Conservation (phyloP, 148 eudicot species). For the Rheum nobile region DNA sequence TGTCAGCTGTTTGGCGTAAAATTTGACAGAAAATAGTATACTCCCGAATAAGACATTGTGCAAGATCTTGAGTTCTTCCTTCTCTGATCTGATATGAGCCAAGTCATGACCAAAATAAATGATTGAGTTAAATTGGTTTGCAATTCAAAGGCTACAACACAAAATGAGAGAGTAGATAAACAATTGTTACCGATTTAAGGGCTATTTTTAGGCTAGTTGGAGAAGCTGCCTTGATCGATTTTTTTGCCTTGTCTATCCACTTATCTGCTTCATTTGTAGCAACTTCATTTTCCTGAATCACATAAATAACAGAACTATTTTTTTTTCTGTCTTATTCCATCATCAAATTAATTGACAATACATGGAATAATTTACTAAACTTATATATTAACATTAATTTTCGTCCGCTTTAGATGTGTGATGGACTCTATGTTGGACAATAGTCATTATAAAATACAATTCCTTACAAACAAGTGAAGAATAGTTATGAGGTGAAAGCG, state of each 20-base stretch:
- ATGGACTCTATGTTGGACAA: too few species aligned
- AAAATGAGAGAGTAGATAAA: not conserved
- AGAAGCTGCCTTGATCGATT: slow-evolving; percentile 19
- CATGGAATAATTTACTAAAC: too few species aligned
- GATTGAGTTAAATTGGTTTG: too few species aligned
- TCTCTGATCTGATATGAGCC: slow-evolving; percentile 20
- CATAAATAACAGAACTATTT: too few species aligned
- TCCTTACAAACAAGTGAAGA: not conserved
- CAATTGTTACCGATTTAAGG: slow-evolving; percentile 15
- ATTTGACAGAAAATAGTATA: slow-evolving; percentile 6
- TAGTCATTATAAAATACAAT: not conserved
- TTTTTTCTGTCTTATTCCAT: too few species aligned
- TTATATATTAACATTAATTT: too few species aligned
- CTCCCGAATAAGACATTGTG: slow-evolving; percentile 19
- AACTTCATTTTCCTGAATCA: slow-evolving; percentile 18
- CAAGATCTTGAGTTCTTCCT: slow-evolving; percentile 20
- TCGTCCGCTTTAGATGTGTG: too few species aligned
- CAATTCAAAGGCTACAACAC: too few species aligned
- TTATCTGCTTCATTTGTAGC: slow-evolving; percentile 11
- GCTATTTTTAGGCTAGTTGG: slow-evolving; percentile 22
- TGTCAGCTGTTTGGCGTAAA: slow-evolving; percentile 1
- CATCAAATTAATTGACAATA: too few species aligned
- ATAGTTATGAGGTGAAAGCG: not conserved
- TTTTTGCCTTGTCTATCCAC: slow-evolving; percentile 21
- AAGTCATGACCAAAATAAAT: not conserved